Conservation (phyloP, 2,329 filamentous ascomycete genomes). For the Colletotrichum caudatum region DNA sequence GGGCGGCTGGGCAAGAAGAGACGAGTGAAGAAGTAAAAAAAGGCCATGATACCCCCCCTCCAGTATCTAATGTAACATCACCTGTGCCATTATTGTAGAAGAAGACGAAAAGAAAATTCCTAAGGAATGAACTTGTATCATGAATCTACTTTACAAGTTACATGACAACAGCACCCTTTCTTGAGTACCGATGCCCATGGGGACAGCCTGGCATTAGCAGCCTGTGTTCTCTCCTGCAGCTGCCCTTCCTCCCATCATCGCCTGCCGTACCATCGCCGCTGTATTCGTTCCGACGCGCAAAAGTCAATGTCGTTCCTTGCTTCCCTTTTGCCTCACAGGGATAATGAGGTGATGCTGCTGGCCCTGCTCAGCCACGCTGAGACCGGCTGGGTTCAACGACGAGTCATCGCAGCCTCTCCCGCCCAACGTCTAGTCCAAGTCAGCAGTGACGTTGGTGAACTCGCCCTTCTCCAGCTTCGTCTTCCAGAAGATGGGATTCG, state of each 20-base stretch:
- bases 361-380: background rate
- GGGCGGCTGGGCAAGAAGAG: constrained; percentile 57
- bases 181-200: constrained; percentile 13
- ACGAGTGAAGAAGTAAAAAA: constrained; percentile 15
- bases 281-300: constrained; percentile 10
- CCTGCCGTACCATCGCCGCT: constrained; percentile 20
- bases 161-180: constrained; percentile 25
- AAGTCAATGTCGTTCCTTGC: constrained; percentile 16
- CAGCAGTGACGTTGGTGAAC: constrained; percentile 93
- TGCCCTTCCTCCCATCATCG: constrained; percentile 15
- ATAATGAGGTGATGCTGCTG: background rate
- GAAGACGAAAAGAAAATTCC: background rate
- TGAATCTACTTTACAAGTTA: constrained; percentile 44
- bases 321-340: constrained; percentile 3
- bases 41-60: constrained; percentile 29
- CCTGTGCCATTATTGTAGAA: background rate
- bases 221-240: constrained; percentile 3
- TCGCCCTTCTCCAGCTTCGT: constrained; percentile 98
- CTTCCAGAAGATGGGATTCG: constrained; percentile 99
- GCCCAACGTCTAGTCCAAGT: constrained; percentile 65
- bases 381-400: constrained; percentile 9
- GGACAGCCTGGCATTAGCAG: constrained; percentile 19
- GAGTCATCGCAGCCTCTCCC: constrained; percentile 20
- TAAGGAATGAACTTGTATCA: constrained; percentile 41
- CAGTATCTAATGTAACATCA: constrained; percentile 10